Percentiles rank a stretch among this genome's conserved stretches.
Conservation (phyloP, 352 stramenopile species). For the Globisporangium lucens region DNA sequence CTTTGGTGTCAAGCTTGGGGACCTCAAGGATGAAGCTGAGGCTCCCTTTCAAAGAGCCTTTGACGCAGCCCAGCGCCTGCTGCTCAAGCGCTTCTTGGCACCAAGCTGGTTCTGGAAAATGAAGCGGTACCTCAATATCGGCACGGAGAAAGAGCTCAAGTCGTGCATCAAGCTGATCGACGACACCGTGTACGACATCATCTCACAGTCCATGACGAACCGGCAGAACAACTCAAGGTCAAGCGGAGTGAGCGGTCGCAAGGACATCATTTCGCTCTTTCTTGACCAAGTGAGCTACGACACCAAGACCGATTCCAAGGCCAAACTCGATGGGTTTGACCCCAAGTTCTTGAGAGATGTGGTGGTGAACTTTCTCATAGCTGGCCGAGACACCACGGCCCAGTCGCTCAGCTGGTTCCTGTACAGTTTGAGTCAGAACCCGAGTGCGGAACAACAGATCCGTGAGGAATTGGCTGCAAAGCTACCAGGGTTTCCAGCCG, state of each 20-base stretch:
- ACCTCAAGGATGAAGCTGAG: slow-evolving; percentile 15
- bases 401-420: slow-evolving; percentile 41
- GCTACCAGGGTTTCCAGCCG: background rate
- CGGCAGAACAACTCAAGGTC: background rate
- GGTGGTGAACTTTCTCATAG: slow-evolving; percentile 47
- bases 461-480: slow-evolving; percentile 21
- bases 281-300: slow-evolving; percentile 28
- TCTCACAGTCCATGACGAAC: slow-evolving; percentile 25
- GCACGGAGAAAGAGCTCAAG: slow-evolving; percentile 20
- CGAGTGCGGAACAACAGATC: slow-evolving; percentile 25
- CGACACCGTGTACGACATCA: slow-evolving; percentile 30
- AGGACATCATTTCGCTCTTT: slow-evolving; percentile 39
- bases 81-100: slow-evolving; percentile 35
- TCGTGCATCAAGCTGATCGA: slow-evolving; percentile 34
- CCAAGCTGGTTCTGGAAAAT: slow-evolving; percentile 41
- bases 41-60: slow-evolving; percentile 35
- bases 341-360: slow-evolving; percentile 34
- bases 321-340: background rate
- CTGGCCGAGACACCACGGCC: slow-evolving; percentile 45
- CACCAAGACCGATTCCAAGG: background rate
- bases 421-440: slow-evolving; percentile 35
- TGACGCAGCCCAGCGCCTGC: slow-evolving; percentile 27
- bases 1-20: slow-evolving; percentile 27
- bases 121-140: slow-evolving; percentile 30
- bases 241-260: background rate